Percentiles rank a stretch among this genome's conserved stretches.
Evolutionary conservation across 768 basidiomycete species (phyloP).

Genomic region (Pholiota microspora): DNA sequence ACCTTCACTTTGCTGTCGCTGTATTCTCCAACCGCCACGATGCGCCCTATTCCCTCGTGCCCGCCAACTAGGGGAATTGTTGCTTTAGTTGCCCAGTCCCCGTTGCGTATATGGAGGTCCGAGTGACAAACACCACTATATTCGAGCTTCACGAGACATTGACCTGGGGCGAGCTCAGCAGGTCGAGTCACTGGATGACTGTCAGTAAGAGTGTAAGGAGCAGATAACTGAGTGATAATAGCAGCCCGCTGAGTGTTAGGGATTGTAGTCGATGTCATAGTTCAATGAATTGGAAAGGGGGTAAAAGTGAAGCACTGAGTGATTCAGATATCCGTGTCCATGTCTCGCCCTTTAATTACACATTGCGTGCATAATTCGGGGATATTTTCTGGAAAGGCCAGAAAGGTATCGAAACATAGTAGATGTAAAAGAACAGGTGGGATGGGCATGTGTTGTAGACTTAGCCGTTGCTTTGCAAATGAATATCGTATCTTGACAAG

Average conservation of each 20-base stretch:
- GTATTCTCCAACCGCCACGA: conserved; percentile 75
- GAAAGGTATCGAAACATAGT: no score
- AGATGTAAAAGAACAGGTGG: background rate
- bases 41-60: conserved; percentile 75
- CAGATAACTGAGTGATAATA: conserved; percentile 27
- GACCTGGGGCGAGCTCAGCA: conserved; percentile 52
- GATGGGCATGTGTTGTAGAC: background rate
- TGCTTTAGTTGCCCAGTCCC: conserved; percentile 62
- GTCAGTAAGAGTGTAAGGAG: conserved; percentile 29
- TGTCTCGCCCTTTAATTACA: no score
- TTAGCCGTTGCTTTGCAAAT: no score
- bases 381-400: no score
- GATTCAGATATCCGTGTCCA: no score
- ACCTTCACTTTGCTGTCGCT: conserved; percentile 53
- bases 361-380: no score
- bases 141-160: conserved; percentile 71
- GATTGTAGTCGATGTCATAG: conserved; percentile 15
- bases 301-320: no score
- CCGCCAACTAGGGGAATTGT: conserved; percentile 66
- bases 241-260: conserved; percentile 38
- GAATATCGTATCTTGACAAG: no score
- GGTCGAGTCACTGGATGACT: conserved; percentile 59
- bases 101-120: conserved; percentile 65
- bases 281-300: background rate
- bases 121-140: conserved; percentile 70